A percentile compares a stretch with the other conserved stretches of the same genome.
Conservation (phyloP, 83 land plant genomes). For the Larix sibirica region DNA sequence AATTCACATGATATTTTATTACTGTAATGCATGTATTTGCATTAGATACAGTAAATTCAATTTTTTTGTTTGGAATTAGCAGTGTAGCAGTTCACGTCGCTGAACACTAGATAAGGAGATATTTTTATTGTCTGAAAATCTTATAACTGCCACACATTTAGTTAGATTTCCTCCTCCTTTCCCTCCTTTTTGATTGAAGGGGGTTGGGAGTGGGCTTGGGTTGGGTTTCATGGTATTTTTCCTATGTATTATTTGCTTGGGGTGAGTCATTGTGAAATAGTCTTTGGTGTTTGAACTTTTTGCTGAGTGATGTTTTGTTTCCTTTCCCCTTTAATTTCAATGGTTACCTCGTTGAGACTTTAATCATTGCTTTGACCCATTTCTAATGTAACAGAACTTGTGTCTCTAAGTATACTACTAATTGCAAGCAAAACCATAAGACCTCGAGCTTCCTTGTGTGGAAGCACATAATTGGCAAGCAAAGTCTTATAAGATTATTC, state of each 20-base stretch:
- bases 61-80: not conserved
- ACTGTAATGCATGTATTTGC: slow-evolving; percentile 1
- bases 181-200: too few species aligned
- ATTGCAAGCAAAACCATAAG: too few species aligned
- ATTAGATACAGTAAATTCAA: not conserved
- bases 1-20: not conserved
- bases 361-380: too few species aligned
- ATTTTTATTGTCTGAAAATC: not conserved
- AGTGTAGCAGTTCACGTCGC: not conserved
- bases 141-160: not conserved
- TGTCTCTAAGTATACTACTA: too few species aligned
- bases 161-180: not conserved
- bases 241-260: not conserved
- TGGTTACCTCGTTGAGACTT: too few species aligned
- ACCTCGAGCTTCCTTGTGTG: too few species aligned
- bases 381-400: too few species aligned
- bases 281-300: not conserved
- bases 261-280: not conserved
- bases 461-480: too few species aligned
- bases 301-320: too few species aligned
- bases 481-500: too few species aligned
- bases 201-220: not conserved
- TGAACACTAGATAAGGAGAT: not conserved
- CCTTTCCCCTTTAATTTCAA: too few species aligned
- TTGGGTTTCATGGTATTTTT: not conserved